phyloP scores from a whole-genome alignment of 106 monocot genomes.

The Amphibolis antarctica region DNA sequence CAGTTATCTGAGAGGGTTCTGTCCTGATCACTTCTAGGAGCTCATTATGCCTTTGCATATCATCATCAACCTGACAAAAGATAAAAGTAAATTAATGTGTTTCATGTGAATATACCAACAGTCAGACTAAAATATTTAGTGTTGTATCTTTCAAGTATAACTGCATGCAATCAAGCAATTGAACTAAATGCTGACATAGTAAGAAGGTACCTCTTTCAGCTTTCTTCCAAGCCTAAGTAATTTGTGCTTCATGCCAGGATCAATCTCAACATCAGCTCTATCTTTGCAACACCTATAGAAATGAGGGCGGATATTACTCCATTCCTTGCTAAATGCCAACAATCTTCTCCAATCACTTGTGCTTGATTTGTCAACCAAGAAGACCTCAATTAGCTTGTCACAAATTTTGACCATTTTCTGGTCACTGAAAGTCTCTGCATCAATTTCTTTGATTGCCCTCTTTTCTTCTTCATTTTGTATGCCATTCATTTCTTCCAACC shows the following conservation, averaged over 20 bases:
- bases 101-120: neutral
- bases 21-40: slow-evolving; percentile 45
- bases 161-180: no score
- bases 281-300: slow-evolving; percentile 74
- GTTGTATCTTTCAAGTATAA: no score
- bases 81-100: neutral
- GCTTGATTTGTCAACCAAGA: slow-evolving; percentile 95
- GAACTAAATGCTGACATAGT: no score
- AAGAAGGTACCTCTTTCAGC: slow-evolving; percentile 62
- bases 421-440: slow-evolving; percentile 18
- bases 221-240: slow-evolving; percentile 77
- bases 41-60: slow-evolving; percentile 76
- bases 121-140: no score
- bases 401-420: slow-evolving; percentile 65
- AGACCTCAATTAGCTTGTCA: slow-evolving; percentile 87
- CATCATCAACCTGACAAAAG: slow-evolving; percentile 57
- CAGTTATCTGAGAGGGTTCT: slow-evolving; percentile 37
- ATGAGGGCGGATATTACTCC: slow-evolving; percentile 62
- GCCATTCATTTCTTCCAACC: slow-evolving; percentile 8
- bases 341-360: slow-evolving; percentile 89
- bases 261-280: slow-evolving; percentile 54
- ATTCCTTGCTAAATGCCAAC: slow-evolving; percentile 88
- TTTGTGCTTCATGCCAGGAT: slow-evolving; percentile 84
- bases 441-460: slow-evolving; percentile 6
- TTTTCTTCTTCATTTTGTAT: slow-evolving; percentile 8